Conservation (phyloP, 2,329 filamentous ascomycete species). For the Pyrenochaeta sp. region DNA sequence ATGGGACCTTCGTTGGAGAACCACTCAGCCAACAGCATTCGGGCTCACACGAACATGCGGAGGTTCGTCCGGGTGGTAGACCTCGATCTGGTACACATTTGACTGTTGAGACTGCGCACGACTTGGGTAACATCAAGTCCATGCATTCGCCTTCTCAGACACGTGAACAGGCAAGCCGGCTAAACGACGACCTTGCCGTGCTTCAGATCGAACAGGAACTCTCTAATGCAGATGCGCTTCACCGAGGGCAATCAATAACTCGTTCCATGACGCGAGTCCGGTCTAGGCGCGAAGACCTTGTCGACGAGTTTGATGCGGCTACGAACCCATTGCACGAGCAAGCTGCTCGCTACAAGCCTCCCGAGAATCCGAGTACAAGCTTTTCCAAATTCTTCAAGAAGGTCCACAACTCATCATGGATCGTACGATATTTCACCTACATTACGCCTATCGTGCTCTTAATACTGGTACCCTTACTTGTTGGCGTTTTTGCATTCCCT, state of each 20-base stretch:
- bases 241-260: constrained; percentile 44
- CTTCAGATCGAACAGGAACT: constrained; percentile 71
- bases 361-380: constrained; percentile 67
- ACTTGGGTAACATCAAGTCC: constrained; percentile 32
- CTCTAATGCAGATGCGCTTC: constrained; percentile 51
- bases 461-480: constrained; percentile 72
- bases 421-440: constrained; percentile 76
- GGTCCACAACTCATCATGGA: constrained; percentile 70
- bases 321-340: constrained; percentile 76
- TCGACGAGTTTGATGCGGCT: constrained; percentile 73
- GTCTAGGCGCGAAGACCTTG: constrained; percentile 63
- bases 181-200: constrained; percentile 73
- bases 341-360: constrained; percentile 70
- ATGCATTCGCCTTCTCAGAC: constrained; percentile 62
- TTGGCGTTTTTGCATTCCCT: constrained; percentile 69
- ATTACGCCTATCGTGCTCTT: constrained; percentile 71
- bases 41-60: constrained; percentile 16
- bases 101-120: constrained; percentile 57
- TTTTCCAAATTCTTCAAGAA: constrained; percentile 72
- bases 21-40: constrained; percentile 43
- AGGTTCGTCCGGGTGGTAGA: constrained; percentile 14
- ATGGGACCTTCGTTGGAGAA: constrained; percentile 49
- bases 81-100: constrained; percentile 54
- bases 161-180: constrained; percentile 66
- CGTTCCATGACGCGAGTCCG: constrained; percentile 61